Evolutionary conservation across 179 eudicot species (phyloP), one percentile per base, ranked within the genome.

Genomic region (Silene coronaria): DNA sequence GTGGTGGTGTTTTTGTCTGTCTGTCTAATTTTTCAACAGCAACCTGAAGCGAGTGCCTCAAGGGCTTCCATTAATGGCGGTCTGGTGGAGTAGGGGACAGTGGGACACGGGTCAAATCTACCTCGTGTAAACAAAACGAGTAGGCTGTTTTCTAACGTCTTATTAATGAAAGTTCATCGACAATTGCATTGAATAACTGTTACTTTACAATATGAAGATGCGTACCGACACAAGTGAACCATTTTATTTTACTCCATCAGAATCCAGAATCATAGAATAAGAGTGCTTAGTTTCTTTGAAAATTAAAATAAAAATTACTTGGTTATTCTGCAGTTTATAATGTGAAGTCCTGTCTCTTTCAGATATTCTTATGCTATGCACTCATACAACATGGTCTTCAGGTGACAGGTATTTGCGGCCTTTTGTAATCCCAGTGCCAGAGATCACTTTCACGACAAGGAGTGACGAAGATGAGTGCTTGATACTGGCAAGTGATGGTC

Each of bases 371-470:
- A 73, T 42, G 48, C 2, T 42, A 42, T 42, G 13, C 48, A 5
- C 58, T 24, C 63, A 10, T 24, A 5, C 13, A 51, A 23, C 70
- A 16, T 24, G 66, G 32, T 76, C 17, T 81, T 68, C 81, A 90
- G 94, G 91, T 72, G 94, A 90, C 72, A 78, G 86, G 71, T 85
- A 86, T 55, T 78, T 90, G 82, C 85, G 94, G 73, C 94, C 94
- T 23, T 90, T 75, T 81, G 79, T 90, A 67, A 86, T 90, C 65
- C 88, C 94, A 6, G 91, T 82, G 60, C 94, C 94, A 1, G 91
- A 88, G 82, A 76, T 76, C 76, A 88, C 83, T 11, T 90, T 88
- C 82, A 85, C 81, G 67, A 79, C 90, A 21, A 86, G 94, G 79
- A 86, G 80, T 42, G 87, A 84, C 3, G 90, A 90, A 63, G 94